Evolutionary conservation across 768 basidiomycete genomes (phyloP).

Genomic region (Lactifluus subvellereus): DNA sequence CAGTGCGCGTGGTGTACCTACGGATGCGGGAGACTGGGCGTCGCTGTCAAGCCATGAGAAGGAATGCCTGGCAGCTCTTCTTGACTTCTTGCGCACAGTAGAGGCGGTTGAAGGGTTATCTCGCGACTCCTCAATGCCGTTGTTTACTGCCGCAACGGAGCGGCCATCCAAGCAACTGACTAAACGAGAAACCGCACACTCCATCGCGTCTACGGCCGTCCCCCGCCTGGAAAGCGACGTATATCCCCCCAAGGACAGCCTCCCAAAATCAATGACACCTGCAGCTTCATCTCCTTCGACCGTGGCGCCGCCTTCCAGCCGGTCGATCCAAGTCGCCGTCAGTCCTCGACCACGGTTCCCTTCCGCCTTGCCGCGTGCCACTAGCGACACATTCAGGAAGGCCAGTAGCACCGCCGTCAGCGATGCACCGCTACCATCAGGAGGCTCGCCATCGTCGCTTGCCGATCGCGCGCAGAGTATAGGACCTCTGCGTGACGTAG

Average conservation of each 20-base stretch:
- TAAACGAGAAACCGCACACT: neutral
- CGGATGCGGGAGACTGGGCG: conserved; percentile 19
- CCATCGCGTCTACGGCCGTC: neutral
- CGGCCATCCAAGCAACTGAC: neutral
- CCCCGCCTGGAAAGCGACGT: neutral
- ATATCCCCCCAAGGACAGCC: neutral
- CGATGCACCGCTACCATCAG: neutral
- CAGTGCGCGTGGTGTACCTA: conserved; percentile 6
- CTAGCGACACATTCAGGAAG: conserved; percentile 18
- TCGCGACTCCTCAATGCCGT: neutral
- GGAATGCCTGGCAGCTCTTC: conserved; percentile 16
- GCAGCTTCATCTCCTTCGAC: neutral
- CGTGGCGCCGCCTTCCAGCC: neutral
- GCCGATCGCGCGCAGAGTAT: conserved; percentile 19
- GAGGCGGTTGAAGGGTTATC: conserved; percentile 14
- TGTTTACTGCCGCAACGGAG: neutral
- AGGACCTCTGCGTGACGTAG: neutral
- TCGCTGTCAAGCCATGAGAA: conserved; percentile 15
- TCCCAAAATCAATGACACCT: neutral
- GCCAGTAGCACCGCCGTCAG: conserved; percentile 25
- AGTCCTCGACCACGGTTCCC: conserved; percentile 21
- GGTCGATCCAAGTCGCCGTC: conserved; percentile 16
- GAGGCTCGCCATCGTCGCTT: conserved; percentile 22
- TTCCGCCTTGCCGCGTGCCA: neutral
- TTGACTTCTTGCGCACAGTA: conserved; percentile 20